Evolutionary conservation across 2,329 filamentous ascomycete genomes (phyloP).

Genomic region (Curvularia verruculosa): DNA sequence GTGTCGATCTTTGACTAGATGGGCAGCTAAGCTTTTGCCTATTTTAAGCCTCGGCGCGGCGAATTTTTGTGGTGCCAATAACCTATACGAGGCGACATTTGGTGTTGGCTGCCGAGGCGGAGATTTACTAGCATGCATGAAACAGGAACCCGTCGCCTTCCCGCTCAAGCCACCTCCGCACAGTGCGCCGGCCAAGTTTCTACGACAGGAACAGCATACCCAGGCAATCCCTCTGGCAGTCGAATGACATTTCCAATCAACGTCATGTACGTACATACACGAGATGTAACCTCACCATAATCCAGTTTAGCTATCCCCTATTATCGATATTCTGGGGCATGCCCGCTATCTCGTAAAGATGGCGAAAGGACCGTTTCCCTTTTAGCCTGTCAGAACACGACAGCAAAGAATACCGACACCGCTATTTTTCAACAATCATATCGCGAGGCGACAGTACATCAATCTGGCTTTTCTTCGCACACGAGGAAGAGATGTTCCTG

Average conservation of each 20-base stretch:
- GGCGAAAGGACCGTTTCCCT: not conserved
- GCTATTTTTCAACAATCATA: not conserved
- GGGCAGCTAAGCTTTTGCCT: not conserved
- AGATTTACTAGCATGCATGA: not conserved
- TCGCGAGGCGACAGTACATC: not conserved
- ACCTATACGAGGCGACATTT: not conserved
- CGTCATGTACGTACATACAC: not conserved
- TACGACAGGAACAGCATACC: not conserved
- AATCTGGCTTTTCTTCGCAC: not conserved
- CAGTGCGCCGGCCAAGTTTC: not conserved
- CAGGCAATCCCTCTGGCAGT: not conserved
- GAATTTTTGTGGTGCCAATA: not conserved
- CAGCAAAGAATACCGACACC: not conserved
- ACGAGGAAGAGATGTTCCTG: not conserved
- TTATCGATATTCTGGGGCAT: not conserved
- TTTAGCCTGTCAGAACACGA: not conserved
- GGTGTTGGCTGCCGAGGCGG: not conserved
- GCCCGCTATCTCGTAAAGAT: not conserved
- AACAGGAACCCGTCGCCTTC: not conserved
- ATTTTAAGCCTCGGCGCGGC: not conserved
- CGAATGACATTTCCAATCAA: not conserved
- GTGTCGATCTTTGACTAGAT: not conserved
- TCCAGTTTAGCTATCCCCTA: not conserved
- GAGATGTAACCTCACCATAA: not conserved
- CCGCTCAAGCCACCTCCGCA: not conserved